These are phyloP conservation scores for Hebeloma cylindrosporum DNA, from an alignment of 768 basidiomycete species.

Conservation along the genomic window DNA sequence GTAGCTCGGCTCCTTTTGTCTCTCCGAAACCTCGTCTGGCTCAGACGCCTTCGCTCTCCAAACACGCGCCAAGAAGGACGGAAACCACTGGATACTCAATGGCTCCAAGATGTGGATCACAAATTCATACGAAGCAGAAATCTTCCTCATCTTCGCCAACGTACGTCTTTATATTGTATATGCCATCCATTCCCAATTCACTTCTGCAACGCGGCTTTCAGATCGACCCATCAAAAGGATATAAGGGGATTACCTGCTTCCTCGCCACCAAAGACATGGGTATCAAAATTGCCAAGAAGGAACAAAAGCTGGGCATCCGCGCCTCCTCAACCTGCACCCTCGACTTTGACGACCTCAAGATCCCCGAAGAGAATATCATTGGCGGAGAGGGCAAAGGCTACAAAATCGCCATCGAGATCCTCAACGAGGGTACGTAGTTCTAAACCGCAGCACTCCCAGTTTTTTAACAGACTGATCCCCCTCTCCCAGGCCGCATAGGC, in stretches of 20 bases:
- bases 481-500: conserved; percentile 89
- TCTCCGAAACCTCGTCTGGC: conserved; percentile 90
- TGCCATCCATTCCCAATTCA: too few species aligned
- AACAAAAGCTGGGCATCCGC: conserved; percentile 95
- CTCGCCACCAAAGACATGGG: conserved; percentile 96
- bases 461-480: neutral
- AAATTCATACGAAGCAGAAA: conserved; percentile 88
- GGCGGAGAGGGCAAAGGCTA: conserved; percentile 93
- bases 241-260: conserved; percentile 99
- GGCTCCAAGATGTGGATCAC: conserved; percentile 99
- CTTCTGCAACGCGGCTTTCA: conserved; percentile 23
- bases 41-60: conserved; percentile 97
- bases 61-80: conserved; percentile 87
- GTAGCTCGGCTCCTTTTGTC: conserved; percentile 93
- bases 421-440: conserved; percentile 74
- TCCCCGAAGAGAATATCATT: conserved; percentile 83
- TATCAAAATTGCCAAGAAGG: conserved; percentile 96
- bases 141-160: conserved; percentile 95
- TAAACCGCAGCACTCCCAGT: neutral
- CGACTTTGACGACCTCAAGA: conserved; percentile 90
- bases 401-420: conserved; percentile 95
- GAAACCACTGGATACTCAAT: conserved; percentile 82
- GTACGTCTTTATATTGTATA: conserved; percentile 39
- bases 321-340: conserved; percentile 95
- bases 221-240: conserved; percentile 88